These are phyloP conservation scores for Tulasnella sp. DNA, from an alignment of 768 basidiomycete genomes.

Conservation along the genomic window DNA sequence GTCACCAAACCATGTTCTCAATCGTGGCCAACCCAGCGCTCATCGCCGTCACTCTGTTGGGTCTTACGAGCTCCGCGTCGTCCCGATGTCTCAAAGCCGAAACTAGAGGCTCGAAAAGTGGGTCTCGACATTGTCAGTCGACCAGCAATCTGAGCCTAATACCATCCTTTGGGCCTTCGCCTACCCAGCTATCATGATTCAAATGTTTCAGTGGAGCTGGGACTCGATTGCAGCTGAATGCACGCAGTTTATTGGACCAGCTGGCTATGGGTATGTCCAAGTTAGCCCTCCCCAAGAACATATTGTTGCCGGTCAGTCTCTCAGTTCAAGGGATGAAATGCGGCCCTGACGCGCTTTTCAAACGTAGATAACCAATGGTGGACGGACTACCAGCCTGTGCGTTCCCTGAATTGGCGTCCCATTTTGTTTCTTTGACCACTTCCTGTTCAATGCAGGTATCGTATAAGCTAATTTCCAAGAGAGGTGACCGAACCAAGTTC, in stretches of 20 bases:
- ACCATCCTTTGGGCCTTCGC: neutral
- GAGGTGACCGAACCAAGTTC: neutral
- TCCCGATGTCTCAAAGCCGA: neutral
- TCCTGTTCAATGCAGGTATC: neutral
- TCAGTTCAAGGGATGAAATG: neutral
- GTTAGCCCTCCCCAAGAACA: constrained; percentile 48
- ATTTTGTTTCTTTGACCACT: neutral
- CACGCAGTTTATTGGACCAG: constrained; percentile 51
- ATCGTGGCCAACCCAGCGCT: neutral
- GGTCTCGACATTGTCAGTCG: neutral
- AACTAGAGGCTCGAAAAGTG: neutral
- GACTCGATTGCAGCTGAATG: constrained; percentile 48
- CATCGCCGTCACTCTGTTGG: neutral
- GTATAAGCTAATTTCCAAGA: neutral
- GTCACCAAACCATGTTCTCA: neutral
- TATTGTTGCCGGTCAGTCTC: constrained; percentile 21
- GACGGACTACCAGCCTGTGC: constrained; percentile 34
- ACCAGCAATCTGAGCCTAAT: neutral
- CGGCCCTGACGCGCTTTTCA: neutral
- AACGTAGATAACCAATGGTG: constrained; percentile 47
- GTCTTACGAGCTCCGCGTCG: neutral
- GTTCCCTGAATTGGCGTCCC: neutral
- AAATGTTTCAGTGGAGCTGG: constrained; percentile 64
- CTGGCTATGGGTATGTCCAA: constrained; percentile 63
- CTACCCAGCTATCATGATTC: constrained; percentile 40